These are phyloP conservation scores for Aspergillus piperis DNA, from an alignment of 2,329 filamentous ascomycete genomes.

Conservation along the genomic window DNA sequence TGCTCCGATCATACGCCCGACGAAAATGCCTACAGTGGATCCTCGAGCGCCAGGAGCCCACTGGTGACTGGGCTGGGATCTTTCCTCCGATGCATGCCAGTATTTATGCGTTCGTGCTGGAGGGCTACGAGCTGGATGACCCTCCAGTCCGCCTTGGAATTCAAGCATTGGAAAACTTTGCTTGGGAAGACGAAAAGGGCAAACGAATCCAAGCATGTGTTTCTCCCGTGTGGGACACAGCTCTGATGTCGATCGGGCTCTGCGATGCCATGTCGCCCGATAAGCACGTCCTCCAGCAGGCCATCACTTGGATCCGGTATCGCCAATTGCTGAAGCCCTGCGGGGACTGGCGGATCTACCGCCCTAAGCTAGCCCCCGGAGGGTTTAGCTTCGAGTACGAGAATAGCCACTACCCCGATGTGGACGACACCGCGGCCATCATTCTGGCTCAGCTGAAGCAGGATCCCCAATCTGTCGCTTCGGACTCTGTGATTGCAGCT, in stretches of 20 bases:
- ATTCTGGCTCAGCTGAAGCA: constrained; percentile 32
- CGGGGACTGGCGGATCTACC: constrained; percentile 35
- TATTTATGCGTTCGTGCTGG: constrained; percentile 31
- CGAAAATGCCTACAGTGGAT: constrained; percentile 32
- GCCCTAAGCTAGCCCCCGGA: constrained; percentile 24
- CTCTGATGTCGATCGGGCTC: constrained; percentile 34
- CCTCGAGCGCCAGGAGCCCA: constrained; percentile 32
- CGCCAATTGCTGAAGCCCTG: constrained; percentile 26
- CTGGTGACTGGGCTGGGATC: constrained; percentile 34
- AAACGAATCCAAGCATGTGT: constrained; percentile 31
- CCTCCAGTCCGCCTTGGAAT: constrained; percentile 23
- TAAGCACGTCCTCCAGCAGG: background rate
- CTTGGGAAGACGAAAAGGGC: constrained; percentile 27
- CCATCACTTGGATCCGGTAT: constrained; percentile 18
- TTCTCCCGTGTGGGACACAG: constrained; percentile 40
- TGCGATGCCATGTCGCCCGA: constrained; percentile 19
- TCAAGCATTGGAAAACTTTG: constrained; percentile 31
- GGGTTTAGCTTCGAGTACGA: constrained; percentile 36
- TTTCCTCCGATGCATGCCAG: constrained; percentile 32
- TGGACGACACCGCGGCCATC: constrained; percentile 36
- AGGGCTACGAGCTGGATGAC: constrained; percentile 29
- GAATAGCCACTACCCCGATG: constrained; percentile 37
- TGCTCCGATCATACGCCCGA: constrained; percentile 20
- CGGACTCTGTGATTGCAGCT: constrained; percentile 15
- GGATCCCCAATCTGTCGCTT: constrained; percentile 10